These are phyloP conservation scores for Pigoraptor vietnamica DNA, from an alignment of 78 protist genomes.

Conservation along the genomic window DNA sequence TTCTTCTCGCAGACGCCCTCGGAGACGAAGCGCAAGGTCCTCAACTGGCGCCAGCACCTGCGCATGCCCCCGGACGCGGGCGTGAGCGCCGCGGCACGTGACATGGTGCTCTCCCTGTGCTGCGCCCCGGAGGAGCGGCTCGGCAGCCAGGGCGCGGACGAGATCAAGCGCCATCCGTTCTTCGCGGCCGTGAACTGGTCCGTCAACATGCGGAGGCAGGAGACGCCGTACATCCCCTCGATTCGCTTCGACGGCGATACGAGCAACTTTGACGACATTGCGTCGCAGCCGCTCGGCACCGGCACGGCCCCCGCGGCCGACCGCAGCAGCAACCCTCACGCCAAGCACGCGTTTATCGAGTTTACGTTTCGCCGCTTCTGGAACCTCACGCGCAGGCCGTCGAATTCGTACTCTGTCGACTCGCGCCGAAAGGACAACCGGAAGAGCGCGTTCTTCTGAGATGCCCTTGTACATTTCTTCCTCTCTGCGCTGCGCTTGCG, in stretches of 20 bases:
- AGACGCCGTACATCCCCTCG: not conserved
- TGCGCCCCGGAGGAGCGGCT: constrained; percentile 46
- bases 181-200: not conserved
- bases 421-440: not conserved
- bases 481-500: no score
- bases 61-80: constrained; percentile 9
- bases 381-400: not conserved
- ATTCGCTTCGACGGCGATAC: not conserved
- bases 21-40: constrained; percentile 44
- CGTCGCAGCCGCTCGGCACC: not conserved
- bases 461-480: no score
- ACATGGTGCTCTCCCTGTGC: constrained; percentile 26
- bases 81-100: not conserved
- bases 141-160: constrained; percentile 5
- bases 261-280: not conserved
- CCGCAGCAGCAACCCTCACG: not conserved
- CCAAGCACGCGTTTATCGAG: not conserved
- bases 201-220: not conserved
- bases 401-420: not conserved
- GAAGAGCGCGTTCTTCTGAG: not conserved
- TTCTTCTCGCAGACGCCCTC: constrained; percentile 49
- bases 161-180: constrained; percentile 1
- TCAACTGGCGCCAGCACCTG: constrained; percentile 29
- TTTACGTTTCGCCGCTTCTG: not conserved
- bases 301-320: not conserved